Evolutionary conservation across 495 filamentous ascomycete species (phyloP).

Genomic region (Penicillium diatomitis): DNA sequence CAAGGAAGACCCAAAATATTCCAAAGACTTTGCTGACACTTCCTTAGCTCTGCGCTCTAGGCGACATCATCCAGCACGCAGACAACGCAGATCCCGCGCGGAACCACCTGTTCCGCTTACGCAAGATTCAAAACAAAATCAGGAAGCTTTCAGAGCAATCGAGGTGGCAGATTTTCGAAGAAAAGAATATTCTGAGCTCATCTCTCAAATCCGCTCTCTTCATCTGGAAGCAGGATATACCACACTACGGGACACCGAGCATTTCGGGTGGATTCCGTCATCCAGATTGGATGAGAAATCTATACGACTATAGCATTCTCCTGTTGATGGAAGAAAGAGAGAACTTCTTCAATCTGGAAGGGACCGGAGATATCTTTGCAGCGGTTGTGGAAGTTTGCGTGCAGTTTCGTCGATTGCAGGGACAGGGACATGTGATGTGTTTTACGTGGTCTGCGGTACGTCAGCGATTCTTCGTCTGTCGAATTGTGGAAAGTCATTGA

Average conservation of each 20-base stretch:
- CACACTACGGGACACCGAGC: conserved; percentile 15
- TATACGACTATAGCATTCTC: conserved; percentile 27
- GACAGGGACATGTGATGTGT: conserved; percentile 27
- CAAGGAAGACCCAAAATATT: neutral
- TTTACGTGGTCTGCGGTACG: conserved; percentile 30
- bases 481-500: neutral
- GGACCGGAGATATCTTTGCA: conserved; percentile 19
- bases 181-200: conserved; percentile 9
- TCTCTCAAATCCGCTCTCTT: conserved; percentile 19
- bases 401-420: conserved; percentile 21
- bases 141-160: conserved; percentile 15
- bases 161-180: conserved; percentile 4
- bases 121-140: conserved; percentile 26
- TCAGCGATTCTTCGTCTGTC: no score
- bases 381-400: conserved; percentile 22
- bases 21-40: neutral
- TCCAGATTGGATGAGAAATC: conserved; percentile 25
- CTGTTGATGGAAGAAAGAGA: conserved; percentile 24
- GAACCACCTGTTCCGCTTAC: conserved; percentile 20
- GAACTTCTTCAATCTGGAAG: conserved; percentile 18
- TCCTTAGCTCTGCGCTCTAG: conserved; percentile 16
- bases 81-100: conserved; percentile 16
- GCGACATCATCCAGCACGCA: conserved; percentile 18
- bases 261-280: conserved; percentile 19
- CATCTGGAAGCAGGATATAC: conserved; percentile 27